Evolutionary conservation across 129 eudicot genomes (phyloP).

Genomic region (Chrysanthemum seticuspe): DNA sequence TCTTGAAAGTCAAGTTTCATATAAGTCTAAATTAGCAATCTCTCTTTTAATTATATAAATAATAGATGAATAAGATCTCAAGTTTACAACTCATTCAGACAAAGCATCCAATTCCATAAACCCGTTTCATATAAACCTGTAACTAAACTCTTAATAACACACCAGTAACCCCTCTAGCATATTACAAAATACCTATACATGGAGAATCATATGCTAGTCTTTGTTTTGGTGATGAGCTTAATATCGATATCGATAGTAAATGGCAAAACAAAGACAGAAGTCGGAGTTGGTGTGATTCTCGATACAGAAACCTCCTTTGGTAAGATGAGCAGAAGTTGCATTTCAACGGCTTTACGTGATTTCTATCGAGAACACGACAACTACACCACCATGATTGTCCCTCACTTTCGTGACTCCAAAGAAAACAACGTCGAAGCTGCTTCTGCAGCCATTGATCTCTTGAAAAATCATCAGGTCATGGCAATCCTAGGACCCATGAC

Average conservation of each 20-base stretch:
- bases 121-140: too few species aligned
- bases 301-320: background rate
- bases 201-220: background rate
- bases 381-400: background rate
- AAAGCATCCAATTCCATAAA: too few species aligned
- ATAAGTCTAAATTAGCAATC: too few species aligned
- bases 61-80: background rate
- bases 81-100: too few species aligned
- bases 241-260: background rate
- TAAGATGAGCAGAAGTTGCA: slow-evolving; percentile 4
- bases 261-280: background rate
- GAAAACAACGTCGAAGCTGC: background rate
- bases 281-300: slow-evolving; percentile 2
- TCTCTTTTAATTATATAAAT: background rate
- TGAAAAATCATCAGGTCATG: slow-evolving; percentile 5
- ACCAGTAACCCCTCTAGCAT: background rate
- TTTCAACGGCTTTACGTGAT: slow-evolving; percentile 1
- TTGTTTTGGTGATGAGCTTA: background rate
- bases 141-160: too few species aligned
- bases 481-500: slow-evolving; percentile 9
- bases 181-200: background rate
- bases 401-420: slow-evolving; percentile 8
- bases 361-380: background rate
- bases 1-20: too few species aligned
- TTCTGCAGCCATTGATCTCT: slow-evolving; percentile 6